These are phyloP conservation scores for Pouteria campechiana DNA, from an alignment of 179 eudicot genomes.

Conservation along the genomic window DNA sequence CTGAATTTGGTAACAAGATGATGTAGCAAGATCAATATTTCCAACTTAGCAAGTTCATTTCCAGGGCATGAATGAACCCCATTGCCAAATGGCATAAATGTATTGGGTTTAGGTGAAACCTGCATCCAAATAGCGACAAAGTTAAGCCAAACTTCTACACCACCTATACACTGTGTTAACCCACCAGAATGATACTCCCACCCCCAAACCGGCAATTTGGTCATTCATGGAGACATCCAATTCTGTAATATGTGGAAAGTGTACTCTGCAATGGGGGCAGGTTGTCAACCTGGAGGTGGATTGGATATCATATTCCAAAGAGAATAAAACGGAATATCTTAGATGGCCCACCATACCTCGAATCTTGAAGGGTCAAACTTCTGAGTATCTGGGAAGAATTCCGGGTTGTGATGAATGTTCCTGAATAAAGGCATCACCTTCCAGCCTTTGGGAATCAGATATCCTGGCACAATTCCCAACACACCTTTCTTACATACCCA, in stretches of 20 bases:
- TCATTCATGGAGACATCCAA: too few species aligned
- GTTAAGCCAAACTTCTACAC: not conserved
- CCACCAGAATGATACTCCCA: too few species aligned
- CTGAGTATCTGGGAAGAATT: constrained; percentile 38
- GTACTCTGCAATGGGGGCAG: too few species aligned
- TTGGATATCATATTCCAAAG: too few species aligned
- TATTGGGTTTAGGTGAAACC: constrained; percentile 79
- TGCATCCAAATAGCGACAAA: constrained; percentile 7
- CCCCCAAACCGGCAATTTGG: not conserved
- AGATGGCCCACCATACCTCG: too few species aligned
- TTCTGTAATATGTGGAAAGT: too few species aligned
- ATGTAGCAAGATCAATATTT: constrained; percentile 62
- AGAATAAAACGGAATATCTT: too few species aligned
- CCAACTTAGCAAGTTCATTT: constrained; percentile 85
- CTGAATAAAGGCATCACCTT: constrained; percentile 70
- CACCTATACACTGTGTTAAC: constrained; percentile 1
- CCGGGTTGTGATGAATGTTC: constrained; percentile 63
- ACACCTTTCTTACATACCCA: too few species aligned
- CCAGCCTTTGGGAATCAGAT: constrained; percentile 64
- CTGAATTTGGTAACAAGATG: constrained; percentile 86
- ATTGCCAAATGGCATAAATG: constrained; percentile 87
- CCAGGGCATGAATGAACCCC: constrained; percentile 93
- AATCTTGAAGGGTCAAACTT: constrained; percentile 50
- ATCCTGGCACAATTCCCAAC: constrained; percentile 23
- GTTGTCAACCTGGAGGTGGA: too few species aligned